Evolutionary conservation across 2,329 filamentous ascomycete species (phyloP), one percentile per base, ranked within the genome.

Genomic region (Alternaria longipes): DNA sequence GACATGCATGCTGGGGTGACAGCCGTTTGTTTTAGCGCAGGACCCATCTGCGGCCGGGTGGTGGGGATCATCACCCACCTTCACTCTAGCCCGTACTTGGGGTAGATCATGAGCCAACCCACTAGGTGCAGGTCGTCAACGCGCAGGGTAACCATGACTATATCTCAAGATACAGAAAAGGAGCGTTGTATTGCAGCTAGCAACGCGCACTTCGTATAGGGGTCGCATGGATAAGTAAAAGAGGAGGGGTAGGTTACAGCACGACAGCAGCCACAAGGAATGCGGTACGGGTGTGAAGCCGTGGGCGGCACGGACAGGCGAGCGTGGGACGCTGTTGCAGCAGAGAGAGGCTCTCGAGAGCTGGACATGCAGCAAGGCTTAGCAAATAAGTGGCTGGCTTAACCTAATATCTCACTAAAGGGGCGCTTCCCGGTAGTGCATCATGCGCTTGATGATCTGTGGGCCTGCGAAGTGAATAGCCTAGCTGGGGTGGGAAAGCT

Each of bases 21-120:
- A 75, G 70, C 73, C 73, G 73, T 76, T 75, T 70, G 68, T 73
- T 68, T 72, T 76, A 72, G 73, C 68, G 67, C 58, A 26, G 54
- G 57, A 30, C 45, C 54, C 65, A 70, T 70, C 66, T 57, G 64
- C 70, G 47, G 55, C 56, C 61, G 58, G 64, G 52, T 67, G 64
- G 66, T 62, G 64, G 63, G 62, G 62, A 59, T 50, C 30, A n/a
- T 32, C 38, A 51, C 36, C 41, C 50, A 52, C 41, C 26, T 47
- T 55, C 30, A 47, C 41, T 38, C 42, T 44, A 54, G 51, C 40
- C 24, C 53, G 26, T 55, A 32, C 20, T 36, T 46, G 16, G 41
- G 34, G 46, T 38, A 56, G 36, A 36, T 41, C 40, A 28, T 50
- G 30, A 52, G 56, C 63, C 61, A 59, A 40, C 36, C 57, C 60